A percentile compares a stretch with the other conserved stretches of the same genome.
Conservation (phyloP, 129 eudicot genomes). For the Smallanthus sonchifolius region DNA sequence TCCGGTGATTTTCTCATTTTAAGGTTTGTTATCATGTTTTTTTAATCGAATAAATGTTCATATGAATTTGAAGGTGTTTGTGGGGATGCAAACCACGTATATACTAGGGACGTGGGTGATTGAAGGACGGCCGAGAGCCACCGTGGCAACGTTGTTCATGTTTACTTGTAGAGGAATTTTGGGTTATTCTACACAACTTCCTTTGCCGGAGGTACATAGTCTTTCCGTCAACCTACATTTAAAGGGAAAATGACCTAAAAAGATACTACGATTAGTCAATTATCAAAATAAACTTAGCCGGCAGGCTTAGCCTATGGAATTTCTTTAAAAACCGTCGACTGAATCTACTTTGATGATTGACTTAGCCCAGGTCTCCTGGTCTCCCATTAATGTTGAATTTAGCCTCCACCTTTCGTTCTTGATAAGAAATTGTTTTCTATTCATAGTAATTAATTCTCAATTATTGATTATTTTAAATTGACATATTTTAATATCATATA, state of each 20-base stretch:
- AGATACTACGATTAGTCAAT: no score
- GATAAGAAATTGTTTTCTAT: background rate
- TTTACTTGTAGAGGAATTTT: constrained; percentile 96
- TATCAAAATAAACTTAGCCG: no score
- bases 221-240: background rate
- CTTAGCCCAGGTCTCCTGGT: no score
- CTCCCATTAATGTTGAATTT: background rate
- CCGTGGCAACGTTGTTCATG: constrained; percentile 81
- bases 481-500: background rate
- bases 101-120: constrained; percentile 75
- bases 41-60: no score
- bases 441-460: background rate
- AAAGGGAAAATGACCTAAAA: no score
- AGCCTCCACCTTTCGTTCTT: background rate
- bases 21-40: no score
- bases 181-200: constrained; percentile 94
- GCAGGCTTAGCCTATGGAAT: no score
- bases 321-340: no score
- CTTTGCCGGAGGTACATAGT: constrained; percentile 71
- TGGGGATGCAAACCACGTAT: constrained; percentile 82
- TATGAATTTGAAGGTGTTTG: constrained; percentile 61
- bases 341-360: no score
- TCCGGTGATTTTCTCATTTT: no score
- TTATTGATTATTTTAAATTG: background rate
- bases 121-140: constrained; percentile 92